Conservation (phyloP, 306 rosid species). For the Rosa multiflora region DNA sequence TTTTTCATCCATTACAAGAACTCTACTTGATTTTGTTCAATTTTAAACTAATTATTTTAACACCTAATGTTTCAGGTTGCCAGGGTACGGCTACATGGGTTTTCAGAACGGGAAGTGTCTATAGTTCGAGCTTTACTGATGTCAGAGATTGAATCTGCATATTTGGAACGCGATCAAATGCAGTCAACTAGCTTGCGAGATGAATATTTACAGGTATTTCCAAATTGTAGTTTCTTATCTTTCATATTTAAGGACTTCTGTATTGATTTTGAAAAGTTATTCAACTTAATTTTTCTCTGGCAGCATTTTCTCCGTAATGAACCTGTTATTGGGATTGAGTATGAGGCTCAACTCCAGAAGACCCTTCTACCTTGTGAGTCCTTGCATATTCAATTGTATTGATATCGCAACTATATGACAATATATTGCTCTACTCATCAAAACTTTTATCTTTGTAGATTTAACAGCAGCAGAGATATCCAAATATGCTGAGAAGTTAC, state of each 20-base stretch:
- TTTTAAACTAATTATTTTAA: slow-evolving; percentile 19
- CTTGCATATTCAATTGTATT: neutral
- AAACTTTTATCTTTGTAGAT: slow-evolving; percentile 41
- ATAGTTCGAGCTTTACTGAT: slow-evolving; percentile 73
- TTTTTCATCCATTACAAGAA: slow-evolving; percentile 26
- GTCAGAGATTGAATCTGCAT: slow-evolving; percentile 98
- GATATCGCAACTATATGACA: slow-evolving; percentile 16
- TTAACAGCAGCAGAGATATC: slow-evolving; percentile 75
- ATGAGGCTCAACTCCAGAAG: slow-evolving; percentile 96
- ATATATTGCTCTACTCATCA: slow-evolving; percentile 30
- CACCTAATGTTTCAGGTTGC: slow-evolving; percentile 68
- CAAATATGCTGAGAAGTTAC: slow-evolving; percentile 68
- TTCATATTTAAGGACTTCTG: slow-evolving; percentile 13
- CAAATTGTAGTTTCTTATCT: slow-evolving; percentile 6
- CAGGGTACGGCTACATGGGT: slow-evolving; percentile 83
- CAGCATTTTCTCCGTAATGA: slow-evolving; percentile 91
- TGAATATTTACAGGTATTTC: slow-evolving; percentile 83
- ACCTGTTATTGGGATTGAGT: slow-evolving; percentile 90
- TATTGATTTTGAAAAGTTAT: slow-evolving; percentile 16
- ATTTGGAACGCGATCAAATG: slow-evolving; percentile 96
- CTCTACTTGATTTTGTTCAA: slow-evolving; percentile 12
- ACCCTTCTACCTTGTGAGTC: slow-evolving; percentile 91
- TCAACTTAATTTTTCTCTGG: slow-evolving; percentile 27
- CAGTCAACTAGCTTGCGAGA: slow-evolving; percentile 87
- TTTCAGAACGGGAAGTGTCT: slow-evolving; percentile 86